phyloP scores from a whole-genome alignment of 139 green algal genomes.

The Chlorella sp. region DNA sequence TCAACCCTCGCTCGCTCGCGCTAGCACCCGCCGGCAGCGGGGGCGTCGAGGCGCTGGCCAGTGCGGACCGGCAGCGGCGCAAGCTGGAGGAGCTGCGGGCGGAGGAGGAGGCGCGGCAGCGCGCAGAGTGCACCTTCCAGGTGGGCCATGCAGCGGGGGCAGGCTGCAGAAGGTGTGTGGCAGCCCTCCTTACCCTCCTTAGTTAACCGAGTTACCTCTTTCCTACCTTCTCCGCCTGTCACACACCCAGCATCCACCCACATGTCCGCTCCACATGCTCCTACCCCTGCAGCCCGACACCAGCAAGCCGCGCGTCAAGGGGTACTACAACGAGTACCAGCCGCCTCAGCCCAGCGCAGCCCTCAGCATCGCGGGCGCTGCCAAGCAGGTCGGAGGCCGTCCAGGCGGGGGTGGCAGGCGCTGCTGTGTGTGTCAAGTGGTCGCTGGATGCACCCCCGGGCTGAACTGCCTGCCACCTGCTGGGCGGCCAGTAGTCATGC shows the following conservation, averaged over 20 bases:
- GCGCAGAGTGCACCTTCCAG: conserved; percentile 48
- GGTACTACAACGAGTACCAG: conserved; percentile 29
- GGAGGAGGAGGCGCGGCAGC: conserved; percentile 26
- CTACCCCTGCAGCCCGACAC: conserved; percentile 34
- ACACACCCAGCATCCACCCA: too few relatives aligned
- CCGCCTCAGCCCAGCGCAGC: background rate
- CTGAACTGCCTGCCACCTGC: background rate
- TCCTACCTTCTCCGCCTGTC: too few relatives aligned
- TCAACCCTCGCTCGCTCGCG: conserved; percentile 14
- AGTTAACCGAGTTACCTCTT: too few relatives aligned
- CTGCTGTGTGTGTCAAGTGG: background rate
- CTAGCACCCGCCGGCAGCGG: conserved; percentile 11
- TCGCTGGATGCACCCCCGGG: too few relatives aligned
- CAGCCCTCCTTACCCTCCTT: too few relatives aligned
- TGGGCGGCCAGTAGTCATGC: too few relatives aligned
- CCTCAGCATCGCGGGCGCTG: conserved; percentile 6
- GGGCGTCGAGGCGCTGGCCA: conserved; percentile 36
- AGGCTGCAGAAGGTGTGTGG: background rate
- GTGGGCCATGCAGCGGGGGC: background rate
- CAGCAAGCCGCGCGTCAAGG: conserved; percentile 29
- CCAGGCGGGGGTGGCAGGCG: background rate
- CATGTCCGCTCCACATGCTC: background rate
- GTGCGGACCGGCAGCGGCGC: conserved; percentile 26
- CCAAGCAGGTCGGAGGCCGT: background rate
- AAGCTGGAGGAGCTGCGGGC: conserved; percentile 16